These are phyloP conservation scores for Lolium multiflorum DNA, from an alignment of 176 grass and related monocot genomes.

Conservation along the genomic window DNA sequence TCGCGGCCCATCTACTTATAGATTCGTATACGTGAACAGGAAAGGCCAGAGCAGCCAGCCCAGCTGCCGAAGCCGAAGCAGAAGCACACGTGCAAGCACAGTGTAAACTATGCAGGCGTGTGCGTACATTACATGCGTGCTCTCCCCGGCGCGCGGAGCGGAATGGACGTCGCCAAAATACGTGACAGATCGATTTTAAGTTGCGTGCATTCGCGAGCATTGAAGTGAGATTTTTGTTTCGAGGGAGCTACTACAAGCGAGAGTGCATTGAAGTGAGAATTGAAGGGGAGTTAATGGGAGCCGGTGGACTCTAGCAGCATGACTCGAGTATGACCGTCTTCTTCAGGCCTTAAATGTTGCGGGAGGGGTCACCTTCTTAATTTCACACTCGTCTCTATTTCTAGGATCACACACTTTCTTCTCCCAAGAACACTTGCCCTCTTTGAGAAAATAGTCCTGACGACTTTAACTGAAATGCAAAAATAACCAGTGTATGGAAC, in stretches of 20 bases:
- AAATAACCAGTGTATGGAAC: background rate
- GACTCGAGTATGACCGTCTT: slow-evolving; percentile 45
- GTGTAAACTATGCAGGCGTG: background rate
- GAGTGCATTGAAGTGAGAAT: slow-evolving; percentile 55
- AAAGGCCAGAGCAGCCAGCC: background rate
- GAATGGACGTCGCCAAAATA: background rate
- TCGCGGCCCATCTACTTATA: background rate
- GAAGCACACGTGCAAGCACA: slow-evolving; percentile 35
- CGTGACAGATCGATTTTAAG: slow-evolving; percentile 6
- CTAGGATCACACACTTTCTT: slow-evolving; percentile 25
- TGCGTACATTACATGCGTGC: no score
- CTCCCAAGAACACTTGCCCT: background rate
- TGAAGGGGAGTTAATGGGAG: slow-evolving; percentile 58
- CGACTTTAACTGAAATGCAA: background rate
- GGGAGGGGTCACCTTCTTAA: slow-evolving; percentile 18
- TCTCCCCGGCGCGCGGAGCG: no score
- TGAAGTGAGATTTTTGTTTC: background rate
- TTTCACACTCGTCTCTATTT: background rate
- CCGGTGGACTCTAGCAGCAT: slow-evolving; percentile 43
- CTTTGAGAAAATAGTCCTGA: background rate
- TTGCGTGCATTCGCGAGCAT: slow-evolving; percentile 37
- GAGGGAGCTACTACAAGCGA: background rate
- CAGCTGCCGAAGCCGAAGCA: slow-evolving; percentile 1
- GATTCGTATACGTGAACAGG: background rate
- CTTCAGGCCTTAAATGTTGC: slow-evolving; percentile 60